Base-by-base conservation (phyloP, 106 monocot species). In the Hemerocallis citrina region DNA sequence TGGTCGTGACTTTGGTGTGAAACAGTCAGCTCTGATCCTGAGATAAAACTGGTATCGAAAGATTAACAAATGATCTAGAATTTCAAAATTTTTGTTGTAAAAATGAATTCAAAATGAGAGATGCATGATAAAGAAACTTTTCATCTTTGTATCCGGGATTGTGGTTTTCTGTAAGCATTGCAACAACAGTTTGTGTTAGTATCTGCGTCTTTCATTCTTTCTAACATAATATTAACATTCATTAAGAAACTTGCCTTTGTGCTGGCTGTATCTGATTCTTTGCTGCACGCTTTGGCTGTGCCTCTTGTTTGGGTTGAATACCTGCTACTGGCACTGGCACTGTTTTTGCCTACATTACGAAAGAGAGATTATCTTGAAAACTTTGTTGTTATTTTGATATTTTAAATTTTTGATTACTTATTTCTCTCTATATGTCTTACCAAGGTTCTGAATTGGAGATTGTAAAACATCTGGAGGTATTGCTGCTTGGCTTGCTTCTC, bases 381-480 rank as follows among this genome's bases (percentile, higher is more conserved):
- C n/a, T n/a, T n/a, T n/a, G n/a, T n/a, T n/a, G n/a, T n/a, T n/a
- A n/a, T n/a, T n/a, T n/a, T n/a, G n/a, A n/a, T n/a, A n/a, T n/a
- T n/a, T 31, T 40, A 11, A 41, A 36, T 32, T 1, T 10, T 38
- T 11, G 7, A 13, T 12, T 25, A 8, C 1, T n/a, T n/a, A n/a
- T 1, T 41, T 41, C 11, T 41, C 15, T 41, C 15, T 41, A 41
- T 1, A 13, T 10, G 34, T 42, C 69, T 60, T 30, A 80, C 88
- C 65, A 88, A 19, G 33, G 72, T 85, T 55, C 71, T 75, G 74
- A 90, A 96, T 37, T 88, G 86, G 31, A 96, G 91, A 59, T 69
- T 91, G 74, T 96, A 92, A 55, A 96, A 75, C 77, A 96, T 72
- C 37, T 96, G 81, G 32, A 92, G 68, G 36, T 96, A 96, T 34